Conservation (phyloP, 805 yeast species). For the Yarrowia deformans region DNA sequence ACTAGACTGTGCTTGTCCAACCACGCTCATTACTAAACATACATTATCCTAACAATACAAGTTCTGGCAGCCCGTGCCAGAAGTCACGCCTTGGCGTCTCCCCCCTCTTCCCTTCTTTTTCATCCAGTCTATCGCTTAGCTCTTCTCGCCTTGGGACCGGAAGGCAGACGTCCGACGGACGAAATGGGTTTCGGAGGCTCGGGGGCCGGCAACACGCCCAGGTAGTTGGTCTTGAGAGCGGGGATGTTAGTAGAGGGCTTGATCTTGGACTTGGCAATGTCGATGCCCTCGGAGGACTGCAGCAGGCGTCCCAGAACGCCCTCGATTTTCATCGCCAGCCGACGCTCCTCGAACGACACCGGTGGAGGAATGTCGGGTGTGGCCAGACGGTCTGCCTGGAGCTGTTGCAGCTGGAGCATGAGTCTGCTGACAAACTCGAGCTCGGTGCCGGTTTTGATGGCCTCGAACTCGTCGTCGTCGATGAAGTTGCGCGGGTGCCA, state of each 20-base stretch:
- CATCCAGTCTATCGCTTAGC: constrained; percentile 5
- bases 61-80: constrained; percentile 38
- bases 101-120: background rate
- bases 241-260: constrained; percentile 58
- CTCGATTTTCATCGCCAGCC: constrained; percentile 49
- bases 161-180: constrained; percentile 25
- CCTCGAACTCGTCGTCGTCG: constrained; percentile 61
- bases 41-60: constrained; percentile 37
- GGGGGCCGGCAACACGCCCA: constrained; percentile 73
- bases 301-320: constrained; percentile 56
- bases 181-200: constrained; percentile 43
- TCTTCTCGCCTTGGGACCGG: constrained; percentile 12
- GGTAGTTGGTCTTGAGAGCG: constrained; percentile 72
- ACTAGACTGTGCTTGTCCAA: no score
- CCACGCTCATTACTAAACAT: constrained; percentile 22
- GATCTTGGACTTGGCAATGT: constrained; percentile 38
- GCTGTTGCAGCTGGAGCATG: constrained; percentile 58
- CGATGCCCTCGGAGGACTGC: constrained; percentile 41
- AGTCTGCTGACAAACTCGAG: constrained; percentile 55
- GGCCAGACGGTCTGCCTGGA: constrained; percentile 58
- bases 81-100: constrained; percentile 8
- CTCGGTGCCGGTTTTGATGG: constrained; percentile 55
- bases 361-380: constrained; percentile 44
- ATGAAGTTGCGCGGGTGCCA: constrained; percentile 61
- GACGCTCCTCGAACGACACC: constrained; percentile 48